Evolutionary conservation across 108 stramenopile species (phyloP), one percentile per base, ranked within the genome.

Genomic region (Cyclotella baltica): DNA sequence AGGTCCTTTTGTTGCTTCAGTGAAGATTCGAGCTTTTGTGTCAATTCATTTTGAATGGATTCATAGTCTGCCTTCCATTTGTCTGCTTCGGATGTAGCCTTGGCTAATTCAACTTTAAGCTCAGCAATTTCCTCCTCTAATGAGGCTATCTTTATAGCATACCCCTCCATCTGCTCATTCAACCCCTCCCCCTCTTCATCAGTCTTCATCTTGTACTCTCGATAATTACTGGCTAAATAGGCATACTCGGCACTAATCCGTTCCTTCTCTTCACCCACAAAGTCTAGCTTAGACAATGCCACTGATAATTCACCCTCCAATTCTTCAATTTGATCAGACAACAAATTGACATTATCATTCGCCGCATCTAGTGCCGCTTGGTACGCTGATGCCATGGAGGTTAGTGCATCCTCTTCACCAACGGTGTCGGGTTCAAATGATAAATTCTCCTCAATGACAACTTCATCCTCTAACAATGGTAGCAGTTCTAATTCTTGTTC

Each of bases 241-340:
- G 75, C 62, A 62, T 83, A 76, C 29, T 83, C 81, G 36, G 81
- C 81, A 58, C 73, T 70, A 43, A 76, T 62, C 25, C 81, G 61
- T 27, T 83, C 81, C 33, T 67, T 72, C 47, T 83, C 81, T 67
- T 83, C 81, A 0, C 22, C 31, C 33, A 57, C 59, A 1, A n/a
- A 11, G 9, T 75, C 62, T 64, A 83, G 65, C 28, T 51, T 73
- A 3, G 62, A n/a, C 5, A 66, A 28, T 0, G 63, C 65, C 18
- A 33, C 23, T 3, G 65, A 27, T 50, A 83, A 65, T 67, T 83
- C 81, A 29, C 1, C 13, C 33, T 83, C 75, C 28, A 83, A 61
- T 11, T 50, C 56, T 13, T 71, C 70, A 70, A 83, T 72, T 38
- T 83, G 74, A 25, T 50, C 27, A 6, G 65, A 55, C 18, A 83